Base-by-base conservation (phyloP, 805 yeast species). In the Maudiozyma turicensis region DNA sequence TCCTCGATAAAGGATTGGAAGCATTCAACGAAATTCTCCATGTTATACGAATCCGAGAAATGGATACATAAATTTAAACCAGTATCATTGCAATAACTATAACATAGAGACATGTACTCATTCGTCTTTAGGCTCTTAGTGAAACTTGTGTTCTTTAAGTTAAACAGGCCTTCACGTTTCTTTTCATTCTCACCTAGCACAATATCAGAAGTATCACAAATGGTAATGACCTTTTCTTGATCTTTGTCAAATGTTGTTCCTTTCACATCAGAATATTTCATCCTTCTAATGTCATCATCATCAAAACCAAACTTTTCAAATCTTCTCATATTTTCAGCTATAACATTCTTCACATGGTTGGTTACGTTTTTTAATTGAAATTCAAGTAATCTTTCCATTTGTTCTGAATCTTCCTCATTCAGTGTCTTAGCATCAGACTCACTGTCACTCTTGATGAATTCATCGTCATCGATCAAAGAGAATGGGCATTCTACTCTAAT, bases 31-130 rank as follows among this genome's bases (percentile, higher is more conserved):
- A 63, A 63, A 7, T 52, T 40, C 37, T 63, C 65, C 58, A 63
- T 55, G 14, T 54, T 50, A 38, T 56, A 58, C 0, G 55, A 54
- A 28, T 60, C 63, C 3, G 64, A 61, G 44, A 58, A 59, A 33
- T 60, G 61, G 8, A 64, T 61, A 32, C 65, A 54, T 5, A 64
- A 35, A 42, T 57, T 62, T 9, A 63, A 52, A 1, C 66, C 68
- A 29, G 47, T 50, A 3, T 44, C 47, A 11, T 53, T 51, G 32
- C 60, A 53, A 34, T 48, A 47, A 6, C 64, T 55, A 42, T 55
- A 60, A 5, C 61, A 58, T 14, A 64, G 38, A 1, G 68, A 58
- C 55, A 64, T 57, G 38, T 57, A 58, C 9, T 56, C 56, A 40
- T 58, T 52, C 6, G 48, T 52, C 20, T 49, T 52, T 37, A 58